Base-by-base conservation (phyloP, 768 basidiomycete genomes). In the Termitomyces sp. region DNA sequence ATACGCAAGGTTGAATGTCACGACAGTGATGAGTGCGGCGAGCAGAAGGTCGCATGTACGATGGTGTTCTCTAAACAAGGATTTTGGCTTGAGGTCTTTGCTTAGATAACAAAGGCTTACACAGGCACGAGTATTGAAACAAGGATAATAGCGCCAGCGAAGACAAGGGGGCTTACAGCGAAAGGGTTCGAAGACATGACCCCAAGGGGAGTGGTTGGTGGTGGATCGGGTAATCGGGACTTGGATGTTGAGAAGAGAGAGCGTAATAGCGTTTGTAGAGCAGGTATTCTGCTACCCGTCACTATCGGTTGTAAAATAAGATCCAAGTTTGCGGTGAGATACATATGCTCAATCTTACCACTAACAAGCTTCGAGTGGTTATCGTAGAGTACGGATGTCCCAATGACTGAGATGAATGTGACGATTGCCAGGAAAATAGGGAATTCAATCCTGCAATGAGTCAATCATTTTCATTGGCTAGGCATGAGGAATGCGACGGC, bases 1-100 rank as follows among this genome's bases (percentile, higher is more conserved):
- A 67, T 94, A 96, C 0, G 97, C 89, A 23, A 95, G 78, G 40
- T 83, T 81, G 69, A 89, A 90, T 4, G 94, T 96, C 15, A 90
- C 73, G 11, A 86, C 66, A 0, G 94, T 87, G 53, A 94, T 84
- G 7, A 89, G 60, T 5, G 83, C 80, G 0, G 97, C 92, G 41
- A 97, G 74, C n/a, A 84, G 69, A n/a, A 96, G 82, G 70, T 99
- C 96, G n/a, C 85, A 81, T 0, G 79, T 70, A 11, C 84, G 78
- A 57, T 92, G 90, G 59, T 88, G 83, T 19, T 62, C 59, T 0
- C 75, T 77, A 46, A 8, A n/a, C 30, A 38, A 5, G 15, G 15
- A 11, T 35, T 42, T 14, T n/a, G 49, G 28, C 37, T 42, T 12
- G 9, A 19, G 42, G 38, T 26, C 28, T 57, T 28, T 12, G 46